Conservation (phyloP, 2,329 filamentous ascomycete species). For the Colletotrichum sp. region DNA sequence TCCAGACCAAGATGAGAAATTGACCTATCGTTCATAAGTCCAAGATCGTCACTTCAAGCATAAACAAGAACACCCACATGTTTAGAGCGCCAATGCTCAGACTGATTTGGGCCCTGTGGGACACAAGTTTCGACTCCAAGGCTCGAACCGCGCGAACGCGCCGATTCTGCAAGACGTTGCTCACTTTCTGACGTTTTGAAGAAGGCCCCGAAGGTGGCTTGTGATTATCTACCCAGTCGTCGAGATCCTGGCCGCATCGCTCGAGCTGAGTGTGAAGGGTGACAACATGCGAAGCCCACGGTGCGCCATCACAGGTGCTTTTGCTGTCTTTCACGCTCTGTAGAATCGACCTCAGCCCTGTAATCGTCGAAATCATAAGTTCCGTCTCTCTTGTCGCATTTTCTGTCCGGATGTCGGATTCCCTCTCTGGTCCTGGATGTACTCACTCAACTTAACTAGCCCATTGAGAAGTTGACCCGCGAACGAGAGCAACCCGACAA, state of each 20-base stretch:
- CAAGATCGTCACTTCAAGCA: fast-evolving
- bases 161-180: not conserved
- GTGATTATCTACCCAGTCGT: not conserved
- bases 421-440: not conserved
- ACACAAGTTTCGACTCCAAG: not conserved
- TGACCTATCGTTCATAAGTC: not conserved
- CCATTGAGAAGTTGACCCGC: not conserved
- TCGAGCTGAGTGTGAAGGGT: not conserved
- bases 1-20: not conserved
- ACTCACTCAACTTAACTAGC: not conserved
- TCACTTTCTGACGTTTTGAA: not conserved
- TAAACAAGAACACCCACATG: not conserved
- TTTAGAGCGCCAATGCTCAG: not conserved
- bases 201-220: not conserved
- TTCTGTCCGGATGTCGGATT: not conserved
- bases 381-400: not conserved
- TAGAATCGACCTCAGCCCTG: not conserved
- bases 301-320: not conserved
- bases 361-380: not conserved
- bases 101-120: not conserved
- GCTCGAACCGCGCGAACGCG: not conserved
- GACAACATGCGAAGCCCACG: not conserved
- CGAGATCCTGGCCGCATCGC: not conserved
- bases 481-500: not conserved
- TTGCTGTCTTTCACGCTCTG: not conserved